These are phyloP conservation scores for Bocquillonia castaneifolia DNA, from an alignment of 441 rosid genomes.

Conservation along the genomic window DNA sequence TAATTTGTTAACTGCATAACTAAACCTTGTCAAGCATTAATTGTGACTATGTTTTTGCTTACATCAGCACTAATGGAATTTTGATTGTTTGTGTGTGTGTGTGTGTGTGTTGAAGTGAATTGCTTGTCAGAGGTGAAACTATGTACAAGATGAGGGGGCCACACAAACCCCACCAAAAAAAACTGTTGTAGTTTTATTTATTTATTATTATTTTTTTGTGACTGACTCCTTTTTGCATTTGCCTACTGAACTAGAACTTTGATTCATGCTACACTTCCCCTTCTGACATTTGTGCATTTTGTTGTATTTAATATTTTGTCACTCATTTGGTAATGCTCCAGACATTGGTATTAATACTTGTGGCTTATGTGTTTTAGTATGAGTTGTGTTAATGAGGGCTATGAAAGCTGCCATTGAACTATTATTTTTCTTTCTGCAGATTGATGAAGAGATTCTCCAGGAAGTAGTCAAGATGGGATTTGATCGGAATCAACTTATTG, in stretches of 20 bases:
- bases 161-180: no score
- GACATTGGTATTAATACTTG: background rate
- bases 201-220: background rate
- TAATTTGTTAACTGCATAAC: slow-evolving; percentile 4
- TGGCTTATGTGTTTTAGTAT: background rate
- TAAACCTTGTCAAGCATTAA: background rate
- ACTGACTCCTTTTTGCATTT: background rate
- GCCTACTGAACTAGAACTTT: background rate
- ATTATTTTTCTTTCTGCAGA: slow-evolving; percentile 39
- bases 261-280: background rate
- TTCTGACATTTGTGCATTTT: background rate
- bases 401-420: slow-evolving; percentile 4
- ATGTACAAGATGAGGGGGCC: no score
- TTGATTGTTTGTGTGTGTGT: no score
- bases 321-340: background rate
- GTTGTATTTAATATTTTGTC: background rate
- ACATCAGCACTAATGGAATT: background rate
- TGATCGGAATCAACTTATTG: slow-evolving; percentile 68
- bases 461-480: slow-evolving; percentile 84
- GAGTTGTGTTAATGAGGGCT: background rate
- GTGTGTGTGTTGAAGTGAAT: background rate
- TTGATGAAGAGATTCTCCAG: slow-evolving; percentile 91
- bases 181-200: no score
- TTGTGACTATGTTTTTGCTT: background rate
- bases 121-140: no score